phyloP scores from a whole-genome alignment of 2,329 filamentous ascomycete genomes.

The Aspergillus piperis region DNA sequence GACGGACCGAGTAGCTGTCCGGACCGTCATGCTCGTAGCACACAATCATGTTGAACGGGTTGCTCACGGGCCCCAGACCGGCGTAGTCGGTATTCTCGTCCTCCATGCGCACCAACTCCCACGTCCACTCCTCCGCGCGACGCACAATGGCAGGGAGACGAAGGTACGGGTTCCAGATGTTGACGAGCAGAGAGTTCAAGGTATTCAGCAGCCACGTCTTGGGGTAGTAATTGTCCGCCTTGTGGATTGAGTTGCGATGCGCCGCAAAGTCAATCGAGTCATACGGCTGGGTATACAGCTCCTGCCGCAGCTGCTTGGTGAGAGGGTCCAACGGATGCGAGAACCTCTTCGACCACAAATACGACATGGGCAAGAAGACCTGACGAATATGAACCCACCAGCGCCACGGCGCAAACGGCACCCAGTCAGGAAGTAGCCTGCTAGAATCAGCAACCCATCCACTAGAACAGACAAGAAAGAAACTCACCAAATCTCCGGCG shows the following conservation, averaged over 20 bases:
- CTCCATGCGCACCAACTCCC: conserved; percentile 83
- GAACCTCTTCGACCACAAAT: conserved; percentile 82
- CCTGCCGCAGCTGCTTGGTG: conserved; percentile 71
- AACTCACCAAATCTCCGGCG: conserved; percentile 80
- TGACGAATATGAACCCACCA: conserved; percentile 99
- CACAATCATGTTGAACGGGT: conserved; percentile 82
- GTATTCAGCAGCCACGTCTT: conserved; percentile 81
- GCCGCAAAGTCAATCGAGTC: conserved; percentile 73
- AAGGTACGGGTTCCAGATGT: conserved; percentile 77
- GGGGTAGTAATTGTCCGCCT: conserved; percentile 85
- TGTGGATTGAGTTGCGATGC: conserved; percentile 79
- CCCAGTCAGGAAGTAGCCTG: conserved; percentile 80
- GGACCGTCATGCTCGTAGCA: conserved; percentile 85
- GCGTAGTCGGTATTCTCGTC: conserved; percentile 90
- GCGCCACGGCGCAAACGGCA: conserved; percentile 84
- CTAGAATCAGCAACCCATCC: conserved; percentile 8
- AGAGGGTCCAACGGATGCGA: conserved; percentile 73
- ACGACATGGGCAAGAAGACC: conserved; percentile 93
- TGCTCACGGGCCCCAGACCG: conserved; percentile 84
- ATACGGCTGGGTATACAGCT: conserved; percentile 79
- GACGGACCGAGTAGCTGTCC: conserved; percentile 67
- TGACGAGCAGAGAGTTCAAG: conserved; percentile 75
- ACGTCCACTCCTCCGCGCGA: conserved; percentile 77
- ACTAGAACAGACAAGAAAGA: conserved; percentile 21
- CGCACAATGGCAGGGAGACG: conserved; percentile 66